Evolutionary conservation across 2,329 filamentous ascomycete species (phyloP), one percentile per base, ranked within the genome.

Genomic region (Cryphonectria japonica): DNA sequence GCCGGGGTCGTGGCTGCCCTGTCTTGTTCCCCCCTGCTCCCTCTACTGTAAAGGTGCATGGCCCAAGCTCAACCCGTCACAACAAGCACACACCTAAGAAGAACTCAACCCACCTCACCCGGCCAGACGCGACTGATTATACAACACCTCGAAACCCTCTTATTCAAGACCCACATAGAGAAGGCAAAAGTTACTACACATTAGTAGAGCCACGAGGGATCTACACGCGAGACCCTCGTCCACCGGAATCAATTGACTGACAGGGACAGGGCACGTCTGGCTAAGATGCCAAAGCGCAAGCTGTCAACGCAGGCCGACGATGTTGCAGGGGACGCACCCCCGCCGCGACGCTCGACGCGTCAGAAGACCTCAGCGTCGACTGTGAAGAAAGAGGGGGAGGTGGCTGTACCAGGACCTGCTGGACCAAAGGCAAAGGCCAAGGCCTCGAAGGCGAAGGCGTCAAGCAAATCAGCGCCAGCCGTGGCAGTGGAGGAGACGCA

Each of bases 261-360:
- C 34, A 22, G 34, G 22, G 22, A 39, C 7, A 61, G 19, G 34
- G 59, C 19, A n/a, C 29, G 54, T 6, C 54, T 32, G 54, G 13
- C 3, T 29, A 63, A 32, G 29, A 70, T 71, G 64, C 66, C 69
- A 1, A 73, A 73, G 60, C 63, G 72, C 34, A 73, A 74, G 46
- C 50, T 68, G 14, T 32, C 72, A 13, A 16, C 50, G 13, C 41
- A 65, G 50, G 41, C 32, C 19, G 69, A 32, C 22, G 54, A 43
- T 26, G n/a, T 41, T 29, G 59, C 19, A 14, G 70, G 60, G 8
- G 71, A 68, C 34, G 73, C 50, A 61, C 37, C 54, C 19, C 66
- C 66, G 13, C 62, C 66, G 3, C 69, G 73, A 9, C 67, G 73
- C 29, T 74, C 73, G 50, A 73, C 71, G 54, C 71, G 73, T 6